These are phyloP conservation scores for Hemileccinum impolitum DNA, from an alignment of 768 basidiomycete species.

Conservation along the genomic window DNA sequence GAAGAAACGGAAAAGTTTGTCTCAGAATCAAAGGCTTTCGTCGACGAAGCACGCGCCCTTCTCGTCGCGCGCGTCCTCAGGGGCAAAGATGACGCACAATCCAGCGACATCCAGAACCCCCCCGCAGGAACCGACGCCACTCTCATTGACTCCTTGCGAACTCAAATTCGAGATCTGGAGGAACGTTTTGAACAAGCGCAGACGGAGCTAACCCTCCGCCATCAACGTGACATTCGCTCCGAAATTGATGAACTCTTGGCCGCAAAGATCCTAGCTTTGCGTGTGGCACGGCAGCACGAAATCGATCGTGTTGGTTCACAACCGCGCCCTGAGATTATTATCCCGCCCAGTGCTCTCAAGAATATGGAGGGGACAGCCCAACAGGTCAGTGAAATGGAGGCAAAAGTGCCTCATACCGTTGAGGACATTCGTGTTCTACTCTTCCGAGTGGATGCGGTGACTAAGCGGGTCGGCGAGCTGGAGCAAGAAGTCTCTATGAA, in stretches of 20 bases:
- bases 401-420: slow-evolving; percentile 21
- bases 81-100: slow-evolving; percentile 8
- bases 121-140: neutral
- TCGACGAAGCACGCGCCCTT: slow-evolving; percentile 24
- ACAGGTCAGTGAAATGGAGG: slow-evolving; percentile 19
- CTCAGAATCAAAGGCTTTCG: slow-evolving; percentile 23
- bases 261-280: slow-evolving; percentile 18
- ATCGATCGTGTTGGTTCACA: slow-evolving; percentile 14
- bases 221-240: slow-evolving; percentile 11
- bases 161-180: slow-evolving; percentile 22
- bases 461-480: slow-evolving; percentile 16
- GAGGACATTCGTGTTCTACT: slow-evolving; percentile 27
- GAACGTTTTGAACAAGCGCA: slow-evolving; percentile 31
- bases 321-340: slow-evolving; percentile 17
- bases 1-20: slow-evolving; percentile 22
- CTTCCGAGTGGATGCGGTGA: slow-evolving; percentile 19
- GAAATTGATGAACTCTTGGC: slow-evolving; percentile 20
- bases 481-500: slow-evolving; percentile 21
- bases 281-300: slow-evolving; percentile 20
- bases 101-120: neutral
- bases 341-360: slow-evolving; percentile 15
- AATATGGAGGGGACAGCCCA: slow-evolving; percentile 18
- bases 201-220: slow-evolving; percentile 28
- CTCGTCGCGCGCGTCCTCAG: slow-evolving; percentile 20
- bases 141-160: slow-evolving; percentile 11